Percentiles rank a stretch among this genome's conserved stretches.
Evolutionary conservation across 345 rosid genomes (phyloP).

Genomic region (Brassica napus): DNA sequence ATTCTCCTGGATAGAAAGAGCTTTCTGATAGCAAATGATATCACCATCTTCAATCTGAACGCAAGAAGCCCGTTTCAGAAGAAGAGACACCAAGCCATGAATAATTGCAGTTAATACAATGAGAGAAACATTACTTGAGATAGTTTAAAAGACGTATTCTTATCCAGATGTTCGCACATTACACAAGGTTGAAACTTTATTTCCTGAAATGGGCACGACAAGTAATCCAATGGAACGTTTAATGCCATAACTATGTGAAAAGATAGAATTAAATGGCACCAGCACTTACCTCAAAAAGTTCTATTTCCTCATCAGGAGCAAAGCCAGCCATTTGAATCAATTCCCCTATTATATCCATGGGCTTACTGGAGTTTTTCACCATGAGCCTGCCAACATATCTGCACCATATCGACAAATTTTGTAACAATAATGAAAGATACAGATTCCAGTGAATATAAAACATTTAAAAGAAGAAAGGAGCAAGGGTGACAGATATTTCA

Average conservation of each 20-base stretch:
- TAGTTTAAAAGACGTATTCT: slow-evolving; percentile 59
- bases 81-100: slow-evolving; percentile 7
- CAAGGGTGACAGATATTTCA: neutral
- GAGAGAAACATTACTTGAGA: slow-evolving; percentile 61
- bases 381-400: slow-evolving; percentile 46
- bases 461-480: neutral
- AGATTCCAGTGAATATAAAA: neutral
- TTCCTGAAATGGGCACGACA: slow-evolving; percentile 55
- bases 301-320: slow-evolving; percentile 79
- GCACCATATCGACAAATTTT: slow-evolving; percentile 30
- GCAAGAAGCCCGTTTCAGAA: slow-evolving; percentile 14
- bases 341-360: slow-evolving; percentile 35
- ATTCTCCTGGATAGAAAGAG: slow-evolving; percentile 53
- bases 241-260: slow-evolving; percentile 10
- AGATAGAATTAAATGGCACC: slow-evolving; percentile 2
- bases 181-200: slow-evolving; percentile 89
- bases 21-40: slow-evolving; percentile 90
- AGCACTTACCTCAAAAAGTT: slow-evolving; percentile 56
- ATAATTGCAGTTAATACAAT: slow-evolving; percentile 12
- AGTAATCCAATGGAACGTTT: slow-evolving; percentile 14
- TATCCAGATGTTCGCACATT: slow-evolving; percentile 91
- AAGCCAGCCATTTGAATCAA: slow-evolving; percentile 91
- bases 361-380: slow-evolving; percentile 1
- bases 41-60: slow-evolving; percentile 94
- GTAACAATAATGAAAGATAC: slow-evolving; percentile 12